Evolutionary conservation across 352 stramenopile species (phyloP).

Genomic region (Detonula confervacea): DNA sequence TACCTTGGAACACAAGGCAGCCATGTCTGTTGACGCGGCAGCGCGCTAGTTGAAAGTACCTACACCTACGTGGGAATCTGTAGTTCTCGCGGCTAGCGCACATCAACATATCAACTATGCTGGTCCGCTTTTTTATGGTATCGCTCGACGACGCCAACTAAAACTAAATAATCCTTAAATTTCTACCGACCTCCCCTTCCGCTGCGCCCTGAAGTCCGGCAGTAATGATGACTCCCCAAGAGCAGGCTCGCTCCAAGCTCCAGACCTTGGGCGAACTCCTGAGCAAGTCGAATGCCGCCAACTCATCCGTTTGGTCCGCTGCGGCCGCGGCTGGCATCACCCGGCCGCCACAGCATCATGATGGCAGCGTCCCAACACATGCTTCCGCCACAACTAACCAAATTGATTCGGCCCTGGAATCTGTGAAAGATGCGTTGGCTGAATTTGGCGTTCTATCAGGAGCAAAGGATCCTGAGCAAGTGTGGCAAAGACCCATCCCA

Average conservation of each 20-base stretch:
- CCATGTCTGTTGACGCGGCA: slow-evolving; percentile 19
- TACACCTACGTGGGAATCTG: too few species aligned
- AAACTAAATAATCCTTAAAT: too few species aligned
- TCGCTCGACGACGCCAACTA: too few species aligned
- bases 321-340: slow-evolving; percentile 23
- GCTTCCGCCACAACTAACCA: not conserved
- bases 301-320: slow-evolving; percentile 7
- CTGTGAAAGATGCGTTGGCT: slow-evolving; percentile 36
- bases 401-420: slow-evolving; percentile 30
- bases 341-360: slow-evolving; percentile 9
- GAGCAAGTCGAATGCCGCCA: slow-evolving; percentile 4
- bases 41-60: too few species aligned
- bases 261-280: slow-evolving; percentile 23
- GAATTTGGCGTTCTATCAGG: slow-evolving; percentile 39
- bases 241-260: slow-evolving; percentile 17
- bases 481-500: slow-evolving; percentile 42
- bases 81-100: too few species aligned
- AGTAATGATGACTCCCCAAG: too few species aligned
- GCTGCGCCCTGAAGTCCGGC: too few species aligned
- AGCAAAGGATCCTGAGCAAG: slow-evolving; percentile 9
- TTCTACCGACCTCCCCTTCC: too few species aligned
- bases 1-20: not conserved
- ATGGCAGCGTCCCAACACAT: not conserved
- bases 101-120: too few species aligned
- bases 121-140: too few species aligned